Conservation (phyloP, 345 rosid genomes). For the Jatropha curcas region DNA sequence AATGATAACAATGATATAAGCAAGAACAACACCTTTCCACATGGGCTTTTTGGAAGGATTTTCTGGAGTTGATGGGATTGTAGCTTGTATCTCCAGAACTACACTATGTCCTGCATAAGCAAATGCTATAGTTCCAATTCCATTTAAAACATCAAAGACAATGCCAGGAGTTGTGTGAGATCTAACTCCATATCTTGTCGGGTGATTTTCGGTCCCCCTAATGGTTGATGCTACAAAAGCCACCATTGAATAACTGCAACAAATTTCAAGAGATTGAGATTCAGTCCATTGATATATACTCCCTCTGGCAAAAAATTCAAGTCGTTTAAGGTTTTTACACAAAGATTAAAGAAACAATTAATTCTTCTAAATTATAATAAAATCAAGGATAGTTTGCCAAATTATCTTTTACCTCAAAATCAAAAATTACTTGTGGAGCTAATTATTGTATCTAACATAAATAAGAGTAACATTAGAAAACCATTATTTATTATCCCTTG, state of each 20-base stretch:
- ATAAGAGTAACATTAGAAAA: too few species aligned
- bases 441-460: too few species aligned
- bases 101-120: constrained; percentile 66
- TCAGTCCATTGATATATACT: background rate
- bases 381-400: too few species aligned
- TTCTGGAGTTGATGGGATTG: constrained; percentile 58
- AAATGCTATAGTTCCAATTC: constrained; percentile 53
- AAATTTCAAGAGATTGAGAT: background rate
- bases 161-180: constrained; percentile 12
- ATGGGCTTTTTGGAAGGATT: constrained; percentile 54
- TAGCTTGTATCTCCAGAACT: constrained; percentile 65
- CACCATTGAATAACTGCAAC: constrained; percentile 23
- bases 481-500: too few species aligned
- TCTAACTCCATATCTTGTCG: background rate
- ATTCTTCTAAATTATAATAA: too few species aligned
- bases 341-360: too few species aligned
- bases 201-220: background rate
- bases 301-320: too few species aligned
- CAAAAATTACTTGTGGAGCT: too few species aligned
- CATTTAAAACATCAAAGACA: constrained; percentile 23
- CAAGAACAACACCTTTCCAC: constrained; percentile 55
- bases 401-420: too few species aligned
- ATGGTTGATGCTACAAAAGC: constrained; percentile 16
- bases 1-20: constrained; percentile 43
- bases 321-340: too few species aligned